Evolutionary conservation across 2,329 filamentous ascomycete species (phyloP).

Genomic region (Colletotrichum salicis): DNA sequence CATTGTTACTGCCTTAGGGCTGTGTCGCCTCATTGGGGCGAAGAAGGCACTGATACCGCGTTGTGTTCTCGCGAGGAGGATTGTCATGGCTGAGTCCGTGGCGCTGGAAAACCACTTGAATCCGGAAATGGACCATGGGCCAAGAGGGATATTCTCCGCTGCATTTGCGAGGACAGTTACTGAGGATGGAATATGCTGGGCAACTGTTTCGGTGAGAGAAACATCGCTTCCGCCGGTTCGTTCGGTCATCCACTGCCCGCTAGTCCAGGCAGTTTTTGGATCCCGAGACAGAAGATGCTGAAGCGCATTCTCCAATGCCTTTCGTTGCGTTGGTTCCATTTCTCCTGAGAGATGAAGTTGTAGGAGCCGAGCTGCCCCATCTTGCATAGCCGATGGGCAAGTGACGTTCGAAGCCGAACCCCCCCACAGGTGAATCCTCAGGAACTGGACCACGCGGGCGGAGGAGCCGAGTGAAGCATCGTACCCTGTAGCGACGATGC

Average conservation of each 20-base stretch:
- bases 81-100: constrained; percentile 71
- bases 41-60: constrained; percentile 70
- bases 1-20: constrained; percentile 42
- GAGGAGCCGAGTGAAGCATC: constrained; percentile 62
- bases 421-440: constrained; percentile 67
- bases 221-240: constrained; percentile 76
- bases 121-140: constrained; percentile 70
- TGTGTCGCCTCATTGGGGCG: constrained; percentile 62
- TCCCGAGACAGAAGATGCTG: constrained; percentile 64
- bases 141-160: constrained; percentile 52
- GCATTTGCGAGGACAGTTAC: constrained; percentile 40
- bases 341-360: constrained; percentile 51
- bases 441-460: constrained; percentile 69
- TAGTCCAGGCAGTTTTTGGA: constrained; percentile 69
- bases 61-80: constrained; percentile 71
- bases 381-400: constrained; percentile 75
- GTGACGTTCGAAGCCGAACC: constrained; percentile 69
- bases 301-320: constrained; percentile 64
- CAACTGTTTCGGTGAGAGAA: constrained; percentile 73
- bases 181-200: constrained; percentile 39
- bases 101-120: constrained; percentile 80
- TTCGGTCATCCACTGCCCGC: constrained; percentile 83
- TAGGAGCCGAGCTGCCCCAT: constrained; percentile 67
- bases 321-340: constrained; percentile 44
- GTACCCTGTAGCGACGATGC: constrained; percentile 59